Base-by-base conservation (phyloP, 2,329 filamentous ascomycete species). In the Colletotrichum tabaci region DNA sequence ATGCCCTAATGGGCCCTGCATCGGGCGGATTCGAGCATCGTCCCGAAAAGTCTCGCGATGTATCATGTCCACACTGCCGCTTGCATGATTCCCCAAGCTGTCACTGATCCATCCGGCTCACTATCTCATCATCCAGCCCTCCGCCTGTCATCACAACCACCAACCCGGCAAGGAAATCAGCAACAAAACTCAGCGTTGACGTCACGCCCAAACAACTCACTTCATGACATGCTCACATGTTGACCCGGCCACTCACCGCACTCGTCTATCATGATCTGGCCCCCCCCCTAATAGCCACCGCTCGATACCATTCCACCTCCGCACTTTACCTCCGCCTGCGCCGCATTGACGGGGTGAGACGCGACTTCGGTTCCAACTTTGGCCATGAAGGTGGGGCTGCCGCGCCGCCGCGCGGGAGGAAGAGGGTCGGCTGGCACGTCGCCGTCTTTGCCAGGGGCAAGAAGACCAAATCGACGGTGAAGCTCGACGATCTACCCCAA, bases 401-500 rank as follows among this genome's bases (percentile, higher is more conserved):
- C 16, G 44, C 52, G 55, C 16, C 50, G 58, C 60, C 53, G 47
- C 16, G 30, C 9, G 35, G 35, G 9, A 52, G 35, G 60, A 23
- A 2, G 3, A 42, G 15, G 47, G 42, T 12, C 10, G n/a, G 40
- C 35, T 72, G 61, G 66, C 70, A 62, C 35, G 38, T 58, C 18
- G 47, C 66, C 49, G 23, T 61, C 44, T 57, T 62, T 30, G 13
- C 44, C 46, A 83, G 88, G 77, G 86, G 87, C 70, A 89, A 88
- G 78, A 90, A 88, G 80, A 89, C 87, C 6, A 87, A 79, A 77
- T 85, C 87, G 3, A 86, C 85, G 1, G 75, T 91, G 74, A 87
- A 82, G 71, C 81, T 91, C 5, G 84, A 87, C 12, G 89, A 91
- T 61, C 82, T 91, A 42, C 88, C 89, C 6, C 88, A 90, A 76